Conservation (phyloP, 345 rosid species). For the Salix brachista region DNA sequence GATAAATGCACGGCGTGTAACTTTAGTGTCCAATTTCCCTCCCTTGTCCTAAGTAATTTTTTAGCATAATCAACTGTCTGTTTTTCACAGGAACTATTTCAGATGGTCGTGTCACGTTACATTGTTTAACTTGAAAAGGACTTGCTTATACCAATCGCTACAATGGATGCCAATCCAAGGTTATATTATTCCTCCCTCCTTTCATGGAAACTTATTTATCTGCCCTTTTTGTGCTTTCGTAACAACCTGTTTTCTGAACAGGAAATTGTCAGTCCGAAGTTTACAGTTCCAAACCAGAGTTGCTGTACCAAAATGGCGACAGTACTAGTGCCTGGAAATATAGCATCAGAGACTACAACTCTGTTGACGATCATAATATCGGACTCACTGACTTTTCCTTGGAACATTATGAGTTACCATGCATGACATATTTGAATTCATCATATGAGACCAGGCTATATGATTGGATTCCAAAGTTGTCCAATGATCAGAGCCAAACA, state of each 20-base stretch:
- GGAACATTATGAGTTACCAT: conserved; percentile 6
- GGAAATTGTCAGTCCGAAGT: conserved; percentile 12
- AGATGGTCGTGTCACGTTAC: too few relatives aligned
- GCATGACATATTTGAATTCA: conserved; percentile 25
- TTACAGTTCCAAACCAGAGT: conserved; percentile 13
- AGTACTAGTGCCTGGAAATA: conserved; percentile 11
- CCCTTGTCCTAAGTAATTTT: too few relatives aligned
- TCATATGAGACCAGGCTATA: conserved; percentile 46
- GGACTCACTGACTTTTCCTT: conserved; percentile 12
- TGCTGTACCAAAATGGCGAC: conserved; percentile 6
- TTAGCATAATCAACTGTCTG: too few relatives aligned
- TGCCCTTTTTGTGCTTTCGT: too few relatives aligned
- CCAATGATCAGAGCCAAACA: conserved; percentile 27
- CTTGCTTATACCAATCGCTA: too few relatives aligned
- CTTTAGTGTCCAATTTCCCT: too few relatives aligned
- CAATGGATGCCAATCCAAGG: too few relatives aligned
- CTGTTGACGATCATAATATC: neutral
- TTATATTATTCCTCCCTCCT: too few relatives aligned
- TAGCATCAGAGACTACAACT: conserved; percentile 5
- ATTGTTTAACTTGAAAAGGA: too few relatives aligned
- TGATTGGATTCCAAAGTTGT: conserved; percentile 52
- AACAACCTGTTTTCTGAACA: neutral
- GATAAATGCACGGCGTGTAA: too few relatives aligned
- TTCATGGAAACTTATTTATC: too few relatives aligned
- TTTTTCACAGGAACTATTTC: too few relatives aligned